Evolutionary conservation across 2,329 filamentous ascomycete species (phyloP).

Genomic region (Corniculantispora saksenae): DNA sequence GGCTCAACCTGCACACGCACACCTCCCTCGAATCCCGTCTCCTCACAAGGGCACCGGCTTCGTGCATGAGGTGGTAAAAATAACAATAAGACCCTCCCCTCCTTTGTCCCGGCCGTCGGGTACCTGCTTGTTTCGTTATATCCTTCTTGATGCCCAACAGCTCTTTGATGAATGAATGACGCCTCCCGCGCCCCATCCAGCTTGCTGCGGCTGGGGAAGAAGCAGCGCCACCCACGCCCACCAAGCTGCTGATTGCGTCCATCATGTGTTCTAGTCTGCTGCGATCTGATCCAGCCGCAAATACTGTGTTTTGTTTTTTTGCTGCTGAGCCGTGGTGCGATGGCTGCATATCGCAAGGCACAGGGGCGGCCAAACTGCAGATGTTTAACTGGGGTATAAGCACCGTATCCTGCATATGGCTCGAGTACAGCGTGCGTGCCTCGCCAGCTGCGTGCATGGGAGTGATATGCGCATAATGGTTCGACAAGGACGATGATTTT

Average conservation of each 20-base stretch:
- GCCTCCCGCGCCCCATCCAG: not conserved
- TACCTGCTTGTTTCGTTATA: not conserved
- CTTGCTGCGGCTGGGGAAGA: not conserved
- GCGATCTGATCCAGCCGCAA: constrained; percentile 1
- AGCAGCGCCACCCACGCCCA: constrained; percentile 1
- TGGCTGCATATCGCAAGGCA: no score
- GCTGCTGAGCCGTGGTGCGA: no score
- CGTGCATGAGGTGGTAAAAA: not conserved
- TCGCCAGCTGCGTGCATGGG: not conserved
- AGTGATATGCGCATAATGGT: no score
- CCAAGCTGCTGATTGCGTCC: constrained; percentile 12
- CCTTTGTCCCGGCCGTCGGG: constrained; percentile 5
- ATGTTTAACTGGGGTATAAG: not conserved
- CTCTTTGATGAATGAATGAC: not conserved
- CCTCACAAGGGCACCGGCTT: not conserved
- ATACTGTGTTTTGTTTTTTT: no score
- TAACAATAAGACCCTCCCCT: not conserved
- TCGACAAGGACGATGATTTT: no score
- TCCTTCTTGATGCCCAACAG: constrained; percentile 8
- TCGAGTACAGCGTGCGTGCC: constrained; percentile 6
- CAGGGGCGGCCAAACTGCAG: not conserved
- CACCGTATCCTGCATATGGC: not conserved
- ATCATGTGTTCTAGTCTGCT: constrained; percentile 18
- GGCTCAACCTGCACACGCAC: not conserved
- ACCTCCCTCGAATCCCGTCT: not conserved